Base-by-base conservation (phyloP, 169 alveolate genomes). In the Cryptosporidium andersoni region DNA sequence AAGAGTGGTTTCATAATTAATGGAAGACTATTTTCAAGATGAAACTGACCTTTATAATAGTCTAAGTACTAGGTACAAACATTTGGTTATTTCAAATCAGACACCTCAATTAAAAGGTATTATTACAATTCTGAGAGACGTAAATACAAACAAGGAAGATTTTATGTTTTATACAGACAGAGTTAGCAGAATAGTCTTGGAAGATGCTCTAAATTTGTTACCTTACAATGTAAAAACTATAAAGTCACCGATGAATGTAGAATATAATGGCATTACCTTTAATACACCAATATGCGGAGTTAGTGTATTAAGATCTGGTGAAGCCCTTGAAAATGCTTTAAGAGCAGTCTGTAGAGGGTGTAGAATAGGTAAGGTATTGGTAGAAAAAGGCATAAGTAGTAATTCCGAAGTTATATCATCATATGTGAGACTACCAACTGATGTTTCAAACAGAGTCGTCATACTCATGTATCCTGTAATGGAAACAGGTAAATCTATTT, bases 401-500 rank as follows among this genome's bases (percentile, higher is more conserved):
- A 37, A 39, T 9, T 58, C 40, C 11, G 11, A 37, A 9, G 34
- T 55, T 42, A 49, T 67, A 14, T 52, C 74, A 25, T 42, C 82
- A 14, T 82, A 65, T 47, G 85, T 74, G 6, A 90, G 88, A 51
- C 65, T 88, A 51, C 96, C 96, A 4, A 56, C 80, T 25, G 81
- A 82, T 39, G 89, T 93, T 14, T 55, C 80, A 37, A 82, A 90
- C 37, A 89, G 91, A 80, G 82, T 91, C 68, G 91, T 93, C 2
- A 82, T 93, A 14, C 65, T 91, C 36, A 88, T 91, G 40, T 94
- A 91, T 80, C 96, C 96, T 4, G 93, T 93, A 93, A 65, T 91
- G 16, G 96, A 93, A 39, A 92, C 95, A 25, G 96, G 95, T 47
- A 93, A 93, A 2, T 88, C 93, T 51, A 90, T 90, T 4, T 81